phyloP scores from a whole-genome alignment of 208 protist genomes.

The Leishmania guyanensis region DNA sequence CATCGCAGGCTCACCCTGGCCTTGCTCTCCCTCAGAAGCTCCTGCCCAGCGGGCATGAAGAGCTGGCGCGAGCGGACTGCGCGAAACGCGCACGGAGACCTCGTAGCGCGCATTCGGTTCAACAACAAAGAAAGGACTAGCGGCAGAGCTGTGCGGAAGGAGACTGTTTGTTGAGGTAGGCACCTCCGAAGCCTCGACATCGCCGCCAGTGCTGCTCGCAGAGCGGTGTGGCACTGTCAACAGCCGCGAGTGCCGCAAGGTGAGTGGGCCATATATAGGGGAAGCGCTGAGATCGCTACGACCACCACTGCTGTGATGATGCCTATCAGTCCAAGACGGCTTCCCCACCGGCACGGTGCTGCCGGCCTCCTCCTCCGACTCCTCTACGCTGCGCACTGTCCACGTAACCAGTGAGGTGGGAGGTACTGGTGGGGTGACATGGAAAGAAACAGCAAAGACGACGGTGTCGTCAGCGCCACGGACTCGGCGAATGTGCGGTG shows the following conservation, averaged over 20 bases:
- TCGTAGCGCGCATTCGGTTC: constrained; percentile 58
- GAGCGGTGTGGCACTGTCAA: constrained; percentile 14
- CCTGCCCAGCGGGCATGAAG: neutral
- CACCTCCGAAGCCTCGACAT: neutral
- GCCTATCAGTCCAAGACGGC: neutral
- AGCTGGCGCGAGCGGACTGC: constrained; percentile 11
- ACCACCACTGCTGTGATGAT: neutral
- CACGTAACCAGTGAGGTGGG: constrained; percentile 66
- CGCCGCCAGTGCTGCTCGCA: no score
- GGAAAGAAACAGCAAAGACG: constrained; percentile 58
- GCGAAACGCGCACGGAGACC: constrained; percentile 38
- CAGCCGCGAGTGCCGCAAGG: constrained; percentile 42
- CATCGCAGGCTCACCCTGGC: neutral
- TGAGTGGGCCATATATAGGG: neutral
- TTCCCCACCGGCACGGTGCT: neutral
- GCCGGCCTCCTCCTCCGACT: neutral
- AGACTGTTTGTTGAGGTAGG: neutral
- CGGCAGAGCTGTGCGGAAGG: constrained; percentile 20
- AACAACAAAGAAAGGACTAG: constrained; percentile 57
- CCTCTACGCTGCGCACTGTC: constrained; percentile 31
- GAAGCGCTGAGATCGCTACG: neutral
- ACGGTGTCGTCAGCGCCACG: constrained; percentile 18
- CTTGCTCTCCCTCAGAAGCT: neutral
- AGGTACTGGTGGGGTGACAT: constrained; percentile 49
- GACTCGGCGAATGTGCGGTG: constrained; percentile 11